Base-by-base conservation (phyloP, 306 rosid genomes). In the Glycine soja region DNA sequence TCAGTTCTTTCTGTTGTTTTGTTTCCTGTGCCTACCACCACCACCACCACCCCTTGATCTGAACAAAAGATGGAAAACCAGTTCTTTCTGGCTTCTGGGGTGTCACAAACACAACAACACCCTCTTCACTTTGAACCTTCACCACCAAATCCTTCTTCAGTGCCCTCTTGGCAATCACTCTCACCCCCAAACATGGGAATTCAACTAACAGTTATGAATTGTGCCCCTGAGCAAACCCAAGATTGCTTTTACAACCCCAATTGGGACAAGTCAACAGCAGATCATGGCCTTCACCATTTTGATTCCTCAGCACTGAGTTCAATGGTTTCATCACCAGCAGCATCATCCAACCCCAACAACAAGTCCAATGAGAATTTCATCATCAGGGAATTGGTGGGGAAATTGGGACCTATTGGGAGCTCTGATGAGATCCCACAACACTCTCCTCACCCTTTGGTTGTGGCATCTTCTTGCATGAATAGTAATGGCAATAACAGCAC, bases 291-390 rank as follows among this genome's bases (percentile, higher is more conserved):
- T 69, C 88, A 88, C 7, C 88, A 89, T 10, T 91, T 88, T 70
- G 95, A 91, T 52, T 95, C 75, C 38, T 70, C 99, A 7, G 93
- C 89, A 15, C 82, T 91, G 14, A 90, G 92, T 61, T 91, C 98
- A 13, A 88, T 92, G 84, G 98, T 84, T 6, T 88, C 96, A 13
- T 92, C 98, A 0, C 94, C 97, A 0, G 89, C 83, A 2, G 88
- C 86, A 0, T 85, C 96, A 2, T 40, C 82, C 51, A 86, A 88
- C 68, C 84, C 91, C 50, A 91, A 80, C 68, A 32, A 85, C 18
- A 32, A 85, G 18, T 76, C 90, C n/a, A 89, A 59, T 10, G 93
- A 89, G 7, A 87, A 89, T 76, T 82, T 86, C 57, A 80, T 85
- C 54, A 89, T 95, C 78, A 84, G 93, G 19, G 95, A 93, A 69